Conservation (phyloP, 495 filamentous ascomycete genomes). For the Neurospora sp. region DNA sequence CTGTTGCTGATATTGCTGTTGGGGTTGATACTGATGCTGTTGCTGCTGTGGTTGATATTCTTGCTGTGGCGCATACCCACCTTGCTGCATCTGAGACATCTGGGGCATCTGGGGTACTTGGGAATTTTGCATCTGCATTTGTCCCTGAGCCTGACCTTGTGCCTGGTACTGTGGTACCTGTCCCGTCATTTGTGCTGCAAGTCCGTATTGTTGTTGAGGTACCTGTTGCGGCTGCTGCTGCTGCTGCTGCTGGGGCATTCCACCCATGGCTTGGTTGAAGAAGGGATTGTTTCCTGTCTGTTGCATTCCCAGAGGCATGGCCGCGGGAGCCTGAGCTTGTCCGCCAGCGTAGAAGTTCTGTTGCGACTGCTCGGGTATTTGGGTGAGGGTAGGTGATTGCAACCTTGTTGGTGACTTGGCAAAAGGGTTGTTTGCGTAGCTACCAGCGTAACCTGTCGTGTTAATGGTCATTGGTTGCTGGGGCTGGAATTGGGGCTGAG, state of each 20-base stretch:
- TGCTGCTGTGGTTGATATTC: conserved; percentile 7
- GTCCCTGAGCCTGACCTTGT: conserved; percentile 19
- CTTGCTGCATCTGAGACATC: background rate
- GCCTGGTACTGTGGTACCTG: conserved; percentile 19
- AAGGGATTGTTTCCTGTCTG: conserved; percentile 43
- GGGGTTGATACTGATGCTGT: conserved; percentile 24
- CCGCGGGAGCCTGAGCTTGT: background rate
- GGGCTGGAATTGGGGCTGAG: background rate
- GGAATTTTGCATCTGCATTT: conserved; percentile 18
- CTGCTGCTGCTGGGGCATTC: conserved; percentile 21
- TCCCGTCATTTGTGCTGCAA: conserved; percentile 11
- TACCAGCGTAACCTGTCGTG: conserved; percentile 22
- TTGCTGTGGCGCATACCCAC: background rate
- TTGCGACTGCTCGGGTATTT: conserved; percentile 43
- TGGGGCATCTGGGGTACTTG: background rate
- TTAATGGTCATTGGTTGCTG: conserved; percentile 29
- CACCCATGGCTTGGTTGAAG: conserved; percentile 30
- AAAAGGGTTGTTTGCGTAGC: conserved; percentile 33
- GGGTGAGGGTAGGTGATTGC: conserved; percentile 32
- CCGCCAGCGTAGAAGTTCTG: conserved; percentile 32
- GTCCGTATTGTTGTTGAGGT: conserved; percentile 21
- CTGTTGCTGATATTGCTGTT: conserved; percentile 22
- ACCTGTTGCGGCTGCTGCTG: conserved; percentile 24
- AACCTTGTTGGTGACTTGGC: conserved; percentile 36
- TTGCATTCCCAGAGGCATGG: conserved; percentile 25